Conservation (phyloP, 352 stramenopile species). For the Globisporangium iwayamae region DNA sequence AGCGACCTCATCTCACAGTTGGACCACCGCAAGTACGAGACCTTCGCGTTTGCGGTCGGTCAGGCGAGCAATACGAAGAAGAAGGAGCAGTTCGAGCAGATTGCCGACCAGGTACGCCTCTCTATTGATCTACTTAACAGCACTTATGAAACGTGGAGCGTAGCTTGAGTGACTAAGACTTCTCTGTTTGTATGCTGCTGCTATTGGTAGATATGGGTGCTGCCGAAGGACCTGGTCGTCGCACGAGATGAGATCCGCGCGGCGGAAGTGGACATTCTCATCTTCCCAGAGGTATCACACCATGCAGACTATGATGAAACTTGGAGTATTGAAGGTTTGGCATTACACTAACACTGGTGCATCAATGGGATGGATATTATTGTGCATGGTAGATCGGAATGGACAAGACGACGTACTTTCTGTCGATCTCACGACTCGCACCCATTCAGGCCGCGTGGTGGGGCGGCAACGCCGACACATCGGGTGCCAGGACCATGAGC, state of each 20-base stretch:
- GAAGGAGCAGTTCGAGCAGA: conserved; percentile 39
- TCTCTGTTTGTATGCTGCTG: neutral
- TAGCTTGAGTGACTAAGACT: neutral
- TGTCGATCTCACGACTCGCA: conserved; percentile 63
- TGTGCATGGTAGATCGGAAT: conserved; percentile 49
- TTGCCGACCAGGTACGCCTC: conserved; percentile 43
- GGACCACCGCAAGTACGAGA: conserved; percentile 57
- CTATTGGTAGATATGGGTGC: conserved; percentile 38
- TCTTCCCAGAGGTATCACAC: conserved; percentile 70
- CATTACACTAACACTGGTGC: neutral
- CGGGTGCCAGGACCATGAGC: conserved; percentile 59
- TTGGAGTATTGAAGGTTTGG: neutral
- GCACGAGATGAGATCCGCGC: conserved; percentile 46
- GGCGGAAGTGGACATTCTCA: conserved; percentile 54
- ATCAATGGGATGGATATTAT: neutral
- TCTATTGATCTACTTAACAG: no score
- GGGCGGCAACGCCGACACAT: conserved; percentile 71
- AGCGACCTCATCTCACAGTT: conserved; percentile 58
- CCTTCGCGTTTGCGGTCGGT: conserved; percentile 62
- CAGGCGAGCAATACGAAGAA: conserved; percentile 53
- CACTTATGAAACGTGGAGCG: neutral
- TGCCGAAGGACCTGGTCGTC: conserved; percentile 46
- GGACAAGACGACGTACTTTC: conserved; percentile 76
- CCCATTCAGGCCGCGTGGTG: conserved; percentile 72
- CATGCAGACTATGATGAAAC: neutral